Evolutionary conservation across 495 filamentous ascomycete genomes (phyloP).

Genomic region (Annulohypoxylon moriforme): DNA sequence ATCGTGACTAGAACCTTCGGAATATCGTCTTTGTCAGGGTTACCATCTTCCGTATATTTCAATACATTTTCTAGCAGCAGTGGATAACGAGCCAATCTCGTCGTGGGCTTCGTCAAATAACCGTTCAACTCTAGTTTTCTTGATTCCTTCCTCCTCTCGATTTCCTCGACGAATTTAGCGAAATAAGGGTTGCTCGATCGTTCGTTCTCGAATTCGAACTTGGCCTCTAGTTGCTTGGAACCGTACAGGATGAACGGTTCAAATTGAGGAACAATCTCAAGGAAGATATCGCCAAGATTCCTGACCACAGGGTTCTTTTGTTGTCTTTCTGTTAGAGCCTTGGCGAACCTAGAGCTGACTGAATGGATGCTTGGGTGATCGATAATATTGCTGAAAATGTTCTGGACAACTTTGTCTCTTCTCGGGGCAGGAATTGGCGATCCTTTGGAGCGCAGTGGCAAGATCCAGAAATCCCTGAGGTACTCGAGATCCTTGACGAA

Average conservation of each 20-base stretch:
- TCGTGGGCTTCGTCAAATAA: constrained; percentile 98
- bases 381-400: constrained; percentile 94
- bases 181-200: constrained; percentile 87
- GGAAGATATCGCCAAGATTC: constrained; percentile 93
- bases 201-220: constrained; percentile 98
- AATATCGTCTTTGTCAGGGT: constrained; percentile 89
- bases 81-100: constrained; percentile 93
- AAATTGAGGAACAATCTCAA: constrained; percentile 90
- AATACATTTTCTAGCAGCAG: constrained; percentile 90
- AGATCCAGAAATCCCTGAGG: constrained; percentile 98
- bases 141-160: constrained; percentile 94
- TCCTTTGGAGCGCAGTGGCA: constrained; percentile 78
- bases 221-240: constrained; percentile 94
- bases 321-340: constrained; percentile 87
- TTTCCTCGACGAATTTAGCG: constrained; percentile 93
- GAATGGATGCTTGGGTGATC: constrained; percentile 81
- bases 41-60: constrained; percentile 88
- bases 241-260: constrained; percentile 98
- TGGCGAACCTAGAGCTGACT: constrained; percentile 88
- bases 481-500: constrained; percentile 99
- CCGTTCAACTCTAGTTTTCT: constrained; percentile 97
- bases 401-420: constrained; percentile 89
- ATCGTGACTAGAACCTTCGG: constrained; percentile 87
- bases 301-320: constrained; percentile 88
- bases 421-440: constrained; percentile 91